phyloP scores from a whole-genome alignment of 345 rosid genomes.

The Syzygium aromaticum region DNA sequence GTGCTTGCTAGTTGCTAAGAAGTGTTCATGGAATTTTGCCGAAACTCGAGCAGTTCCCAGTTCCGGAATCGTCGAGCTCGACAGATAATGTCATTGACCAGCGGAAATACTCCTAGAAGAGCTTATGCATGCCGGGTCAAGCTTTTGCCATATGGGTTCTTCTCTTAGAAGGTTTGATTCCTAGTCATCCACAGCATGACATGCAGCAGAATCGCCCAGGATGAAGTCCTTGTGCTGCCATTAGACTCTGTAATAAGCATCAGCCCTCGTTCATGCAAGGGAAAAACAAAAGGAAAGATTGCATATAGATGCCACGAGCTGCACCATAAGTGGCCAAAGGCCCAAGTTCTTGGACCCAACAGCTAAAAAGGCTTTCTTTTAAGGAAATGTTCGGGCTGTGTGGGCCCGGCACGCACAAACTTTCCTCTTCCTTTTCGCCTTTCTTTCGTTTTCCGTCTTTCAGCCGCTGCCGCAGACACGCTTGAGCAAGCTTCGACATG shows the following conservation, averaged over 20 bases:
- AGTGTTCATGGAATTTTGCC: background rate
- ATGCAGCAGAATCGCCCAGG: background rate
- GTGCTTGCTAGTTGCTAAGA: no score
- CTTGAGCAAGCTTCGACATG: background rate
- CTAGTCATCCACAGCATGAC: background rate
- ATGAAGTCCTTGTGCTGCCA: background rate
- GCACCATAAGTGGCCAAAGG: background rate
- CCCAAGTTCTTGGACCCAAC: background rate
- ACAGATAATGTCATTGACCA: fast-evolving
- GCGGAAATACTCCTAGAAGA: background rate
- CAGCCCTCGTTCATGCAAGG: background rate
- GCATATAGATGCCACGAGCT: background rate
- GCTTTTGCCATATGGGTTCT: background rate
- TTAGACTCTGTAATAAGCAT: background rate
- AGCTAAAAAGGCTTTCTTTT: background rate
- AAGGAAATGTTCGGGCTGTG: background rate
- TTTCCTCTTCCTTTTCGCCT: no score
- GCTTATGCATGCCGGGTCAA: background rate
- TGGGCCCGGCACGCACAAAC: background rate
- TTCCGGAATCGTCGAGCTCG: fast-evolving
- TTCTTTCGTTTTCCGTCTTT: background rate
- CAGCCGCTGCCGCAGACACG: background rate
- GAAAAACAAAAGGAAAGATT: background rate
- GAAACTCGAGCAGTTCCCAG: background rate
- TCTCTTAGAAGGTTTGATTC: background rate